phyloP scores from a whole-genome alignment of 2,329 filamentous ascomycete genomes.

The Alternaria gansuensis region DNA sequence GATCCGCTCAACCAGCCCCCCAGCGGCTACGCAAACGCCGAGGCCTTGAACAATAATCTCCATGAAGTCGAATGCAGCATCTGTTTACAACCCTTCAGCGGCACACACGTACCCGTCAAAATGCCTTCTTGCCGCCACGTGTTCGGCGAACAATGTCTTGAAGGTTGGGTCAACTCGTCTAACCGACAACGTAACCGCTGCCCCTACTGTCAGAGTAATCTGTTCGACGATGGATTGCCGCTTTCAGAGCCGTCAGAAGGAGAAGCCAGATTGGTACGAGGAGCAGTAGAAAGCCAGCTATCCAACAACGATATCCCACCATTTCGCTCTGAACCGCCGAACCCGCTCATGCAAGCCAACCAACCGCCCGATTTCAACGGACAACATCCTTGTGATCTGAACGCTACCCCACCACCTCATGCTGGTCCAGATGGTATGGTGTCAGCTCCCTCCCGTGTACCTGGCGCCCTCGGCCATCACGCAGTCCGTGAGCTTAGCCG shows the following conservation, averaged over 20 bases:
- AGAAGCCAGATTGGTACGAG: background rate
- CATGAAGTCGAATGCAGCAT: fast-evolving
- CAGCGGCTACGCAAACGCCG: background rate
- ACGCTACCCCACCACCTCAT: too few species aligned
- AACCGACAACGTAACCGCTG: background rate
- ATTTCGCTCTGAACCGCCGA: too few species aligned
- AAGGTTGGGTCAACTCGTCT: background rate
- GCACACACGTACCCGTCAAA: background rate
- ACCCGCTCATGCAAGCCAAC: too few species aligned
- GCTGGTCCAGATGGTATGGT: too few species aligned
- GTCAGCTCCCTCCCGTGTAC: too few species aligned
- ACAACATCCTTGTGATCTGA: too few species aligned
- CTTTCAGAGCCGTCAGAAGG: background rate
- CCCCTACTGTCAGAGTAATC: background rate
- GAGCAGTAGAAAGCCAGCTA: background rate
- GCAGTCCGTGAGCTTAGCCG: too few species aligned
- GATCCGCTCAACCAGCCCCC: background rate
- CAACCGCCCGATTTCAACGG: too few species aligned
- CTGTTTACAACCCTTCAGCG: background rate
- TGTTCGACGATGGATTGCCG: background rate
- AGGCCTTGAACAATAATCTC: background rate
- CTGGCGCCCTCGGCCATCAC: too few species aligned
- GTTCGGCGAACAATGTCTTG: background rate
- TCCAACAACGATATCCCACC: background rate
- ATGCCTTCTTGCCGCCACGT: background rate